A percentile compares a stretch with the other conserved stretches of the same genome.
phyloP scores from a whole-genome alignment of 345 rosid species.

The Euphorbia pulcherrima region DNA sequence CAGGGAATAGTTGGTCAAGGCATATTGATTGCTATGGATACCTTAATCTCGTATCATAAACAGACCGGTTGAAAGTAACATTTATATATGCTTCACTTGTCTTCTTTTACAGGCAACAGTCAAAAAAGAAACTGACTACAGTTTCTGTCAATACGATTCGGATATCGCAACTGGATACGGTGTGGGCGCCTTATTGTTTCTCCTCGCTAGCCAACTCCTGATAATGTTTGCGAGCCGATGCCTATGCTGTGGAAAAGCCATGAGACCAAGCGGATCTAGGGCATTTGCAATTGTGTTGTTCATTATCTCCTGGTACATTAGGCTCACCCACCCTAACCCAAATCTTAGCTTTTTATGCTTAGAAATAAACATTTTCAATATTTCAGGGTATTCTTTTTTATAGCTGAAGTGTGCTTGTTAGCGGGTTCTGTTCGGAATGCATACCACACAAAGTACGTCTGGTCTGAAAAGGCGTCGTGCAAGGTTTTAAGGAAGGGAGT shows the following conservation, averaged over 20 bases:
- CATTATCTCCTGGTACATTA: slow-evolving; percentile 72
- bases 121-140: slow-evolving; percentile 16
- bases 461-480: slow-evolving; percentile 36
- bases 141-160: slow-evolving; percentile 64
- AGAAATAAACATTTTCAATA: background rate
- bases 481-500: slow-evolving; percentile 66
- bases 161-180: slow-evolving; percentile 81
- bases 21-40: background rate
- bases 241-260: slow-evolving; percentile 75
- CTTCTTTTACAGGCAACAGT: slow-evolving; percentile 19
- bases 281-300: slow-evolving; percentile 73
- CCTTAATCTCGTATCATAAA: background rate
- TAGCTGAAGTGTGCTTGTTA: slow-evolving; percentile 79
- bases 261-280: slow-evolving; percentile 73
- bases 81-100: background rate
- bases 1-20: too few species aligned
- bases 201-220: slow-evolving; percentile 62
- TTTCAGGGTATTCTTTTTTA: slow-evolving; percentile 77
- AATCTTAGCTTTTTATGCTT: background rate
- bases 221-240: slow-evolving; percentile 66
- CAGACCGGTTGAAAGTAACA: background rate
- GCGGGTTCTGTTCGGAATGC: slow-evolving; percentile 83
- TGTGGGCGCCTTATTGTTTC: slow-evolving; percentile 55
- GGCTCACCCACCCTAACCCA: background rate
- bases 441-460: slow-evolving; percentile 68